These are phyloP conservation scores for Annulohypoxylon stygium DNA, from an alignment of 495 filamentous ascomycete species.

Conservation along the genomic window DNA sequence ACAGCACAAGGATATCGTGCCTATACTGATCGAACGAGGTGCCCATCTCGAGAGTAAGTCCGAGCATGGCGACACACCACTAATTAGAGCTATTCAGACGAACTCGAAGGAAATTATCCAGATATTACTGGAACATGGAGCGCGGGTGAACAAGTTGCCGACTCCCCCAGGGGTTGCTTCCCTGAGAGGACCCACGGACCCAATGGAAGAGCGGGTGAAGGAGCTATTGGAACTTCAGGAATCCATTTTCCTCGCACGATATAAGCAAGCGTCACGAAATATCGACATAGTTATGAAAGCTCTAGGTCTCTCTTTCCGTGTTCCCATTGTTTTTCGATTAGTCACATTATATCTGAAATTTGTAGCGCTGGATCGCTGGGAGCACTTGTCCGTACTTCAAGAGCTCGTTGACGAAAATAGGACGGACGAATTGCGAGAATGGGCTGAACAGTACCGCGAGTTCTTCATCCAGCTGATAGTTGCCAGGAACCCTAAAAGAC, in stretches of 20 bases:
- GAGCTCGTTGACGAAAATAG: too few relatives aligned
- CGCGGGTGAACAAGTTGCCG: neutral
- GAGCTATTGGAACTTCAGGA: neutral
- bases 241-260: neutral
- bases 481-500: too few relatives aligned
- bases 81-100: too few relatives aligned
- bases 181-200: neutral
- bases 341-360: neutral
- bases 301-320: neutral
- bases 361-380: neutral
- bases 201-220: neutral
- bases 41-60: too few relatives aligned
- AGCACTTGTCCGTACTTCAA: neutral
- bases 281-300: neutral
- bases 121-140: too few relatives aligned
- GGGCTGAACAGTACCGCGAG: too few relatives aligned
- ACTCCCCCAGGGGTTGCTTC: neutral
- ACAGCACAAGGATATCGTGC: too few relatives aligned
- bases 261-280: neutral
- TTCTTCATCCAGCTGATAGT: too few relatives aligned
- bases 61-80: too few relatives aligned
- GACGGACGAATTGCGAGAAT: too few relatives aligned
- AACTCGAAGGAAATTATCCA: too few relatives aligned
- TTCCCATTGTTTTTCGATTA: neutral
- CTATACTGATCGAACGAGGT: too few relatives aligned